Conservation (phyloP, 495 filamentous ascomycete genomes). For the Talaromyces nanjingensis region DNA sequence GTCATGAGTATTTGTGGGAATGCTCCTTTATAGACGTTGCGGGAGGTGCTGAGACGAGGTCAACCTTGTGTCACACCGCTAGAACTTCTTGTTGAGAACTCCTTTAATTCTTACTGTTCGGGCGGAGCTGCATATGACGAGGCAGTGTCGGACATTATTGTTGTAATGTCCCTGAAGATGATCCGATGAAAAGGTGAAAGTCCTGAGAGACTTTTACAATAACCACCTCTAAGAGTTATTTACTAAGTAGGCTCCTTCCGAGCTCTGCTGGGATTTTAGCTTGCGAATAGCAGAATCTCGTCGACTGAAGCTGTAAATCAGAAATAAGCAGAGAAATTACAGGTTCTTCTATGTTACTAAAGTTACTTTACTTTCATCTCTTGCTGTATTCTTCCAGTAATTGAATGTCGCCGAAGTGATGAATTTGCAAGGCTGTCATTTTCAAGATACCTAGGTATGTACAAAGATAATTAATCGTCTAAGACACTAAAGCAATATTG, state of each 20-base stretch:
- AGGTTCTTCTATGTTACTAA: neutral
- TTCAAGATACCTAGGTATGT: neutral
- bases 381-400: neutral
- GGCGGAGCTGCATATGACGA: neutral
- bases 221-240: too few species aligned
- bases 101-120: neutral
- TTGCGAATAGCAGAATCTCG: too few species aligned
- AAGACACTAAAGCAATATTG: neutral
- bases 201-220: neutral
- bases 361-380: neutral
- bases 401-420: neutral
- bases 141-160: neutral
- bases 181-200: neutral
- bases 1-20: neutral
- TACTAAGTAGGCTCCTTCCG: too few species aligned
- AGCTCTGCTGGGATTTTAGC: too few species aligned
- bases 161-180: neutral
- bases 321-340: neutral
- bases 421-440: neutral
- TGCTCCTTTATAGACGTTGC: neutral
- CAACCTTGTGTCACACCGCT: neutral
- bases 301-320: too few species aligned
- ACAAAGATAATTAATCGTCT: neutral
- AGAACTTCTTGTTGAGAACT: neutral
- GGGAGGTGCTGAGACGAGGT: neutral